These are phyloP conservation scores for Camellia granthamiana DNA, from an alignment of 148 eudicot species.

Conservation along the genomic window DNA sequence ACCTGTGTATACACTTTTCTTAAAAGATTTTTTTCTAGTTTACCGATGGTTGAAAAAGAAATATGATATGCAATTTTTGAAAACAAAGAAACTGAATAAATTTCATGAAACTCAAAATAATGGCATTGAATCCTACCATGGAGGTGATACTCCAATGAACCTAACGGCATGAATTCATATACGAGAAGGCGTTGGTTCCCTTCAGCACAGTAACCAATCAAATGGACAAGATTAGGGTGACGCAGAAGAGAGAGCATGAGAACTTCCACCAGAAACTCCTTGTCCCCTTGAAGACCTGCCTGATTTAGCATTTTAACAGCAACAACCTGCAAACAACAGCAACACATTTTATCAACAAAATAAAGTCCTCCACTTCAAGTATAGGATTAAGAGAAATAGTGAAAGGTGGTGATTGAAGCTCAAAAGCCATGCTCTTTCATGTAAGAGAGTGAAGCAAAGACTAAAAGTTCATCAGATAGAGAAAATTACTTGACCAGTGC, in stretches of 20 bases:
- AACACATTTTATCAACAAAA: constrained; percentile 1
- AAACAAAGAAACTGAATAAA: background rate
- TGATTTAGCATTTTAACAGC: constrained; percentile 63
- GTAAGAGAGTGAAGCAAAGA: background rate
- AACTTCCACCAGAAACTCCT: constrained; percentile 63
- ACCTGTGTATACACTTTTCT: background rate
- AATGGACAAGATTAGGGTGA: constrained; percentile 62
- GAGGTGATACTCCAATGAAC: constrained; percentile 40
- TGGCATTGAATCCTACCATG: constrained; percentile 27
- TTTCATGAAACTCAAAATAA: background rate
- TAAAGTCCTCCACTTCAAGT: background rate
- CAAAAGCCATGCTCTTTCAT: background rate
- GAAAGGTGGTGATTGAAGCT: background rate
- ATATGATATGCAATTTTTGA: background rate
- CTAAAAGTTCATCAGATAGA: background rate
- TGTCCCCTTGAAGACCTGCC: constrained; percentile 60
- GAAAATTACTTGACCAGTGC: constrained; percentile 32
- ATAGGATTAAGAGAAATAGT: background rate
- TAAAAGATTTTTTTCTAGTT: background rate
- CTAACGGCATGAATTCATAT: constrained; percentile 40
- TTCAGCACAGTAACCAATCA: constrained; percentile 68
- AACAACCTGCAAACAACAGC: constrained; percentile 33
- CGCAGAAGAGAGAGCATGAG: constrained; percentile 59
- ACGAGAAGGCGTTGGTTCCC: constrained; percentile 52
- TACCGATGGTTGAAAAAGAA: background rate